phyloP scores from a whole-genome alignment of 768 basidiomycete species.

The Mycena haematopus region DNA sequence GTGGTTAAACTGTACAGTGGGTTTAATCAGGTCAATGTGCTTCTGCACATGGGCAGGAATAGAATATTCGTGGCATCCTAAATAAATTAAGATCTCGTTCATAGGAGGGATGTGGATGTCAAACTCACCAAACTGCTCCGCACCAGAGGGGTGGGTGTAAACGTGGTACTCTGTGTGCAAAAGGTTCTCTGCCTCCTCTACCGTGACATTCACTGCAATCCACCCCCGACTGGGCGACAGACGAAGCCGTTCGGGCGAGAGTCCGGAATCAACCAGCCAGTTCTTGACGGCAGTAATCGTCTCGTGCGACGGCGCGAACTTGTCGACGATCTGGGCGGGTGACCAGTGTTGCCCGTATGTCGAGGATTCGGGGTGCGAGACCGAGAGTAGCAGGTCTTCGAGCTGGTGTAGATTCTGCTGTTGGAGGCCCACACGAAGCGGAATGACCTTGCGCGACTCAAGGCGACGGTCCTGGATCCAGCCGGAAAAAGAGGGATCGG shows the following conservation, averaged over 20 bases:
- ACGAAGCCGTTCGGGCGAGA: conserved; percentile 42
- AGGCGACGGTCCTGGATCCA: conserved; percentile 42
- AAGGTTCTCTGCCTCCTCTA: conserved; percentile 50
- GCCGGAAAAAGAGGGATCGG: conserved; percentile 33
- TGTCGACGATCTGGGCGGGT: conserved; percentile 43
- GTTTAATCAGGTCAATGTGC: conserved; percentile 52
- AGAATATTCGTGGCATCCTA: conserved; percentile 48
- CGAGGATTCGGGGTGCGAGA: conserved; percentile 51
- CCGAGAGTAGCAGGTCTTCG: conserved; percentile 47
- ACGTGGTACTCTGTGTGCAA: conserved; percentile 50
- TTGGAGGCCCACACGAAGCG: conserved; percentile 52
- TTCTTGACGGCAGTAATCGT: conserved; percentile 44
- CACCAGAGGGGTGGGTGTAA: conserved; percentile 46
- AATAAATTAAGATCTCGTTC: neutral
- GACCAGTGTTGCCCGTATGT: conserved; percentile 56
- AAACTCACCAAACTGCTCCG: conserved; percentile 44
- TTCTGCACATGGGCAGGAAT: conserved; percentile 44
- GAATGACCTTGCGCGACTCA: conserved; percentile 41
- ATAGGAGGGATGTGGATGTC: neutral
- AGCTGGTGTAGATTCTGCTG: conserved; percentile 49
- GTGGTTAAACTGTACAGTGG: conserved; percentile 50
- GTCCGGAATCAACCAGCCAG: conserved; percentile 48
- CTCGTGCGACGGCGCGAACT: conserved; percentile 47
- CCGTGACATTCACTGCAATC: conserved; percentile 48
- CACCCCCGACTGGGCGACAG: conserved; percentile 43